phyloP scores from a whole-genome alignment of 192 early-diverging fungal genomes.

The Coemansia sp. region DNA sequence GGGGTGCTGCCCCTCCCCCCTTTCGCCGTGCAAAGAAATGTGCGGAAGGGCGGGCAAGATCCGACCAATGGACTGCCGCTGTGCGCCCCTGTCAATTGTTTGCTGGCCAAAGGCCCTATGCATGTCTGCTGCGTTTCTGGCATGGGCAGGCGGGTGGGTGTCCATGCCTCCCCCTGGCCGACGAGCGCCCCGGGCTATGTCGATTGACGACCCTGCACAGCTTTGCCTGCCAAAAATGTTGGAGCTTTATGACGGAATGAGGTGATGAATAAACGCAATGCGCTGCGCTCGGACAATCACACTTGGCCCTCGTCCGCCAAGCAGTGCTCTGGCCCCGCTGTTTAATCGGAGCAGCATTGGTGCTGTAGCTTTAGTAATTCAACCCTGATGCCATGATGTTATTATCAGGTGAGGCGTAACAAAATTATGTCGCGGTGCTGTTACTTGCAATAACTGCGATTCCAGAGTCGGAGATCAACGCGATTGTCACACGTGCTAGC shows the following conservation, averaged over 20 bases:
- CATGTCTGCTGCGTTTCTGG: conserved; percentile 1
- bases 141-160: background rate
- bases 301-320: background rate
- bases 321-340: background rate
- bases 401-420: no score
- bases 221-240: background rate
- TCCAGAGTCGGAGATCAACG: no score
- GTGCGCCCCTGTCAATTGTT: conserved; percentile 6
- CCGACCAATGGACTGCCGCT: conserved; percentile 3
- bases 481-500: no score
- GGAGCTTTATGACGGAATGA: background rate
- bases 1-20: background rate
- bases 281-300: conserved; percentile 1
- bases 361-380: background rate
- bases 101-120: background rate
- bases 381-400: no score
- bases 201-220: background rate
- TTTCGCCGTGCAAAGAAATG: conserved; percentile 3
- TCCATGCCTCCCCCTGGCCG: no score
- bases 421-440: no score
- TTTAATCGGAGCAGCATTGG: background rate
- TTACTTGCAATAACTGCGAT: no score
- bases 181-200: background rate
- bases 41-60: background rate
- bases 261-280: background rate